Conservation (phyloP, 768 basidiomycete genomes). For the Hortiboletus flavorubellus region DNA sequence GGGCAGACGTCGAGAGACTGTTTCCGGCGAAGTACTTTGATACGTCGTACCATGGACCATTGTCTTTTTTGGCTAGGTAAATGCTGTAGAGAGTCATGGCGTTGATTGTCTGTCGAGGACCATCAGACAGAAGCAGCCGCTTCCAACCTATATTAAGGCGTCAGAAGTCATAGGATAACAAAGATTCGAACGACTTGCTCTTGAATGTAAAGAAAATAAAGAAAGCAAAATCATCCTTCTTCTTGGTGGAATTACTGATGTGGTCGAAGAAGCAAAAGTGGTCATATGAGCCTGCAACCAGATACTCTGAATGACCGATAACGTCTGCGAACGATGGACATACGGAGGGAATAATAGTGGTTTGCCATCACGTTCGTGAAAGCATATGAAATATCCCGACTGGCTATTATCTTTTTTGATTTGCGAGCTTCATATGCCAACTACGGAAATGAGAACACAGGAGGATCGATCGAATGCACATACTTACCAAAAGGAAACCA, state of each 20-base stretch:
- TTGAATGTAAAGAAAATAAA: conserved; percentile 99
- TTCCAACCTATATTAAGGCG: conserved; percentile 63
- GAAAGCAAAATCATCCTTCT: conserved; percentile 96
- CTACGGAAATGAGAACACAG: conserved; percentile 37
- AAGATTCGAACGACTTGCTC: conserved; percentile 49
- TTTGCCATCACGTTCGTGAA: conserved; percentile 98
- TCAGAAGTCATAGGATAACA: conserved; percentile 1
- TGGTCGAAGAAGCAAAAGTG: conserved; percentile 99
- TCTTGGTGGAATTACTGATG: conserved; percentile 93
- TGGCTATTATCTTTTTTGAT: conserved; percentile 89
- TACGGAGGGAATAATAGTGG: conserved; percentile 93
- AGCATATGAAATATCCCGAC: conserved; percentile 95
- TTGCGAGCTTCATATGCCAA: conserved; percentile 91
- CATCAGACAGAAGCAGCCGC: conserved; percentile 86
- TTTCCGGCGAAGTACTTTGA: conserved; percentile 79
- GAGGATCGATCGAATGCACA: background rate
- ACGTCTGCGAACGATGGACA: conserved; percentile 27
- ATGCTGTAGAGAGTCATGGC: conserved; percentile 95
- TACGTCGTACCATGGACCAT: conserved; percentile 62
- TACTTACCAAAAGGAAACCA: conserved; percentile 86
- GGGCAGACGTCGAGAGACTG: conserved; percentile 71
- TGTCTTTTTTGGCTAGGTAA: conserved; percentile 54
- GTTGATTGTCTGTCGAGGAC: conserved; percentile 96
- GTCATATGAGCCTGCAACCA: conserved; percentile 76
- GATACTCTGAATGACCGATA: background rate